These are phyloP conservation scores for Pichia exigua DNA, from an alignment of 805 yeast genomes.

Conservation along the genomic window DNA sequence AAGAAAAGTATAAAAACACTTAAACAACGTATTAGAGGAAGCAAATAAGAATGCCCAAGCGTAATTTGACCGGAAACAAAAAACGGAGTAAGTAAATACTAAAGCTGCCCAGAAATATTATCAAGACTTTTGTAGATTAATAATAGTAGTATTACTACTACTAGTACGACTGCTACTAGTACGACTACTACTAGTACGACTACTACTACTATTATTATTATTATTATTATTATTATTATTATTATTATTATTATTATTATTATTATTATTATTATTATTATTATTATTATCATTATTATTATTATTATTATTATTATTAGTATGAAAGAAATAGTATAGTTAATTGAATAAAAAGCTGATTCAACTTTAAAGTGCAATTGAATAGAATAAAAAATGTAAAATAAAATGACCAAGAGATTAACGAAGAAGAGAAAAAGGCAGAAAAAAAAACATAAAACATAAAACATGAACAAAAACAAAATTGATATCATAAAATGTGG, in stretches of 20 bases:
- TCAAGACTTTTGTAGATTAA: neutral
- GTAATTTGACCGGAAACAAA: no score
- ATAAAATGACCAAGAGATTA: neutral
- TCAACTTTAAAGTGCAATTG: neutral
- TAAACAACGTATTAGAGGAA: neutral
- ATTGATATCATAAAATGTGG: neutral
- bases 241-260: no score
- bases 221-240: no score
- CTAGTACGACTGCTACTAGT: no score
- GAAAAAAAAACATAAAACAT: neutral
- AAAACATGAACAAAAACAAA: neutral
- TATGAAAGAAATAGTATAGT: neutral
- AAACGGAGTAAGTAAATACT: neutral
- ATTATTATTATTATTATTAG: neutral
- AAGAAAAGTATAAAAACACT: no score
- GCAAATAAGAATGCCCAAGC: no score
- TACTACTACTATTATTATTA: no score
- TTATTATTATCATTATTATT: no score
- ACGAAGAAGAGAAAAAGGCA: neutral
- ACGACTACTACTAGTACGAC: no score
- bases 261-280: no score
- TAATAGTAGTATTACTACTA: no score
- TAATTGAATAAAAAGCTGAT: neutral
- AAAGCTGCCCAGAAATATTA: neutral
- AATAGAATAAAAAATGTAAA: neutral